phyloP scores from a whole-genome alignment of 257 asterid genomes.

The Nicotiana benthamiana region DNA sequence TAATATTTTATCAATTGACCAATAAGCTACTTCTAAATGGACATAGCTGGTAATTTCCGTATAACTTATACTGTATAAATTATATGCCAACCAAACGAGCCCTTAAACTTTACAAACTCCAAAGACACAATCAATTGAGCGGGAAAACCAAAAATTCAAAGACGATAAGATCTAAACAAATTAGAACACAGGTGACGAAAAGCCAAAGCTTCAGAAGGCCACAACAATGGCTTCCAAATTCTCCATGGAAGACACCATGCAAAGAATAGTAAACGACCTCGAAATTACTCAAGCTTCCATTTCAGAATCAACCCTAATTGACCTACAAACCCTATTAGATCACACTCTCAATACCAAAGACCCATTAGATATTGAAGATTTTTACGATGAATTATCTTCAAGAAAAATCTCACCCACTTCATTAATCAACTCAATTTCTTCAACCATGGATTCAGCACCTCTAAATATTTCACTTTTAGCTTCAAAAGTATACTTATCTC shows the following conservation, averaged over 20 bases:
- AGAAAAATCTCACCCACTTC: constrained; percentile 38
- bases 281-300: constrained; percentile 33
- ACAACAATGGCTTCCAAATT: background rate
- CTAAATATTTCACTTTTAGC: constrained; percentile 45
- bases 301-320: constrained; percentile 42
- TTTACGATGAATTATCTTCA: constrained; percentile 57
- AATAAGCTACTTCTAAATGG: too few species aligned
- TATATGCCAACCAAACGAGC: too few species aligned
- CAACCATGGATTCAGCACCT: constrained; percentile 64
- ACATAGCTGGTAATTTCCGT: too few species aligned
- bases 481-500: constrained; percentile 60
- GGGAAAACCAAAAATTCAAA: too few species aligned
- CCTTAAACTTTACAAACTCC: too few species aligned
- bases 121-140: too few species aligned
- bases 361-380: constrained; percentile 41
- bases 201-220: too few species aligned
- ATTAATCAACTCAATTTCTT: constrained; percentile 37
- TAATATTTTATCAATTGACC: too few species aligned
- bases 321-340: constrained; percentile 52
- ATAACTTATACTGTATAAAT: too few species aligned
- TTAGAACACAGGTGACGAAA: too few species aligned
- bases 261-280: constrained; percentile 46
- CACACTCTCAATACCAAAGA: constrained; percentile 44
- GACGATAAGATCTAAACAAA: too few species aligned
- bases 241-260: constrained; percentile 58